These are phyloP conservation scores for Phytopythium delawarense DNA, from an alignment of 352 stramenopile genomes.

Conservation along the genomic window DNA sequence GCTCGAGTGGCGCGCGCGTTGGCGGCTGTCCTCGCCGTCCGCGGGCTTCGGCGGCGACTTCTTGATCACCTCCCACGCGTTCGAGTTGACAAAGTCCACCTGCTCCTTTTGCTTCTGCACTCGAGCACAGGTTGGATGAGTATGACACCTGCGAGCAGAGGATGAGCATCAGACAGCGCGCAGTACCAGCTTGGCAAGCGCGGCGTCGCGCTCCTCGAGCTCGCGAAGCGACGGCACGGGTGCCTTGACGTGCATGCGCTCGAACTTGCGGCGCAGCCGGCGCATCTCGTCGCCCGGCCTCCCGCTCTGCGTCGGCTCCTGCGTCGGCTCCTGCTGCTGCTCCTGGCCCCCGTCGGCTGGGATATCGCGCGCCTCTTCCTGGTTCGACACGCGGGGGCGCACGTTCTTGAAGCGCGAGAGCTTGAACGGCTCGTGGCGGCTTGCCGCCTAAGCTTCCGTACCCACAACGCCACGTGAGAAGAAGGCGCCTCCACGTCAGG, in stretches of 20 bases:
- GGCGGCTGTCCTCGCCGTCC: constrained; percentile 13
- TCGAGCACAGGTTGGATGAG: background rate
- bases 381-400: constrained; percentile 39
- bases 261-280: background rate
- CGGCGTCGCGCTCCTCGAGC: constrained; percentile 37
- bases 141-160: background rate
- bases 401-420: constrained; percentile 60
- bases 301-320: too few relatives aligned
- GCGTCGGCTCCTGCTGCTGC: constrained; percentile 5
- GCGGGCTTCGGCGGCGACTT: constrained; percentile 20
- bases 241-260: constrained; percentile 26
- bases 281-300: constrained; percentile 4
- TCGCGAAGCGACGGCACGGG: constrained; percentile 47
- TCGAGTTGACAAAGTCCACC: constrained; percentile 65
- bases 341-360: background rate
- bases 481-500: background rate
- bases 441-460: constrained; percentile 12
- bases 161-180: background rate
- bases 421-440: constrained; percentile 51
- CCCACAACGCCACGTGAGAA: constrained; percentile 5
- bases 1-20: constrained; percentile 18
- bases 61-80: constrained; percentile 78
- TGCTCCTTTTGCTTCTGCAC: constrained; percentile 49
- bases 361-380: constrained; percentile 12
- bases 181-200: constrained; percentile 28